These are phyloP conservation scores for Trapa incisa DNA, from an alignment of 345 rosid genomes.

Conservation along the genomic window DNA sequence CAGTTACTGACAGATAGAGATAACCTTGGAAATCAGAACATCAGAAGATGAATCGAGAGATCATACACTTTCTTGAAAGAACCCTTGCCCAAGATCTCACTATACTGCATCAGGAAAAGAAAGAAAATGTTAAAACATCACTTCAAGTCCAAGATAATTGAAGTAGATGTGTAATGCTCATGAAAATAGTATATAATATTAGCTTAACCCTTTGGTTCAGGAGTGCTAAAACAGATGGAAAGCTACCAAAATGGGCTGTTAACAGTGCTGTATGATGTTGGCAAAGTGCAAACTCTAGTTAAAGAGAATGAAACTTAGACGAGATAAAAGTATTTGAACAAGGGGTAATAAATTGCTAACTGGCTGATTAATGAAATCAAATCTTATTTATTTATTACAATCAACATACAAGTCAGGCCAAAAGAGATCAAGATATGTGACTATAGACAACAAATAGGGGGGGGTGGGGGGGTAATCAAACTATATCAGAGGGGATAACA, in stretches of 20 bases:
- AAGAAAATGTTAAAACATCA: background rate
- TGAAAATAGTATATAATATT: background rate
- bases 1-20: no score
- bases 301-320: background rate
- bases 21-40: background rate
- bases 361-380: background rate
- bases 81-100: constrained; percentile 75
- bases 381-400: background rate
- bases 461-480: no score
- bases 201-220: background rate
- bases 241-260: background rate
- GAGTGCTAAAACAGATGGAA: background rate
- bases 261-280: background rate
- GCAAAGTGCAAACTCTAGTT: background rate
- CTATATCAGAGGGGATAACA: no score
- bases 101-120: constrained; percentile 29
- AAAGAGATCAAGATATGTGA: background rate
- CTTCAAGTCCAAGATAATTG: background rate
- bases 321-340: no score
- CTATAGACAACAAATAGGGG: background rate
- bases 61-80: constrained; percentile 91
- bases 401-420: background rate
- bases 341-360: background rate
- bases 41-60: constrained; percentile 6
- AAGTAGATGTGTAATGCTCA: background rate